Evolutionary conservation across 257 asterid genomes (phyloP), one percentile per base, ranked within the genome.

Genomic region (Paraleonurus japonicus): DNA sequence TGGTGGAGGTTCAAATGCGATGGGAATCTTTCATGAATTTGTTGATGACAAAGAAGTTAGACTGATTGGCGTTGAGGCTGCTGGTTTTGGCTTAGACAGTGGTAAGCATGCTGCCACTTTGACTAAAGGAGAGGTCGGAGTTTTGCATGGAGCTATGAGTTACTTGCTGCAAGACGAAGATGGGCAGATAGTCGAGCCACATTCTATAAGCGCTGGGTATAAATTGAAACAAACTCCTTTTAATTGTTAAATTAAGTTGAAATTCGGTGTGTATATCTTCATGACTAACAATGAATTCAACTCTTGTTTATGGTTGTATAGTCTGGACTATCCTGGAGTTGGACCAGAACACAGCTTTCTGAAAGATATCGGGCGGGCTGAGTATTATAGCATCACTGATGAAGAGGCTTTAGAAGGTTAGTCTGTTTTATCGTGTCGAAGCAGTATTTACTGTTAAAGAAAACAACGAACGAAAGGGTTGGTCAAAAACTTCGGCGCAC

Each of bases 291-390:
- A n/a, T n/a, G 22, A 5, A 9, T 47, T 12, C 22, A 4, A 64
- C 48, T 51, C 58, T 50, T 70, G 35, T 67, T 28, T 19, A 7
- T 58, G 62, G 53, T 62, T 79, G 16, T 71, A 11, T 64, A 89
- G 99, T 47, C 81, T 89, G 75, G 96, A 94, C 78, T 94, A 91
- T 73, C 96, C 96, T 50, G 99, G 97, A 62, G 97, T 94, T 19
- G 99, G 99, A 39, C 99, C 99, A 3, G 99, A 89, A 77, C 97
- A 94, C 78, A 94, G 99, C 80, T 94, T 94, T 73, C 85, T 91
- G 75, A 94, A 91, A 81, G 99, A 94, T 70, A 30, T 91, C 2
- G 97, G 96, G 19, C 87, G 97, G 60, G 96, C 98, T 0, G 96
- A 91, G 76, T 94, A 94, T 48, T 63, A 88, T 69, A 85, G 93